Percentiles rank a stretch among this genome's conserved stretches.
These are phyloP conservation scores for Fusarium brevicatenulatum DNA, from an alignment of 2,329 filamentous ascomycete genomes.

Conservation along the genomic window DNA sequence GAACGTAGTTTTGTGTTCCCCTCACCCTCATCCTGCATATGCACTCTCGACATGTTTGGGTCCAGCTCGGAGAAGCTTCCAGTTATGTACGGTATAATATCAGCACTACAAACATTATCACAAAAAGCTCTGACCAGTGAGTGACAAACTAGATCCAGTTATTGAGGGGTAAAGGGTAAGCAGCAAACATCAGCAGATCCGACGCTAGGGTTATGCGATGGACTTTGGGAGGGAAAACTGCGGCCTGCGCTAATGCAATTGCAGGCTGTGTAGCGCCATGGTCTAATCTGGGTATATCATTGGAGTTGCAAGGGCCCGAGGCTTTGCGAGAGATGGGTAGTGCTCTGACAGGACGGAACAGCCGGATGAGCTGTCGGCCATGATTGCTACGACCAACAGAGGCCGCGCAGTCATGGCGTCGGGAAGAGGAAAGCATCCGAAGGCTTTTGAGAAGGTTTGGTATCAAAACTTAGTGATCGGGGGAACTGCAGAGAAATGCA, in stretches of 20 bases:
- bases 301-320: neutral
- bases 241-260: neutral
- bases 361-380: neutral
- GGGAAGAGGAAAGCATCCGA: neutral
- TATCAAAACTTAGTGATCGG: rapidly evolving
- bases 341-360: neutral
- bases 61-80: neutral
- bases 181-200: neutral
- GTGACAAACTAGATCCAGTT: neutral
- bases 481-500: rapidly evolving
- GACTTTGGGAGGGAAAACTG: neutral
- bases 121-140: neutral
- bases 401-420: neutral
- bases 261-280: neutral
- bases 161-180: neutral
- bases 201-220: neutral
- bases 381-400: neutral
- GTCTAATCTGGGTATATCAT: neutral
- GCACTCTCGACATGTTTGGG: neutral
- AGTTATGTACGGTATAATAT: neutral
- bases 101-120: neutral
- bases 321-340: neutral
- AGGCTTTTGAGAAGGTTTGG: neutral
- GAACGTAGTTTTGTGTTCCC: too few species aligned
- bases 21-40: neutral